Evolutionary conservation across 2,329 filamentous ascomycete species (phyloP), one percentile per base, ranked within the genome.

Genomic region (Colletotrichum paranaense): DNA sequence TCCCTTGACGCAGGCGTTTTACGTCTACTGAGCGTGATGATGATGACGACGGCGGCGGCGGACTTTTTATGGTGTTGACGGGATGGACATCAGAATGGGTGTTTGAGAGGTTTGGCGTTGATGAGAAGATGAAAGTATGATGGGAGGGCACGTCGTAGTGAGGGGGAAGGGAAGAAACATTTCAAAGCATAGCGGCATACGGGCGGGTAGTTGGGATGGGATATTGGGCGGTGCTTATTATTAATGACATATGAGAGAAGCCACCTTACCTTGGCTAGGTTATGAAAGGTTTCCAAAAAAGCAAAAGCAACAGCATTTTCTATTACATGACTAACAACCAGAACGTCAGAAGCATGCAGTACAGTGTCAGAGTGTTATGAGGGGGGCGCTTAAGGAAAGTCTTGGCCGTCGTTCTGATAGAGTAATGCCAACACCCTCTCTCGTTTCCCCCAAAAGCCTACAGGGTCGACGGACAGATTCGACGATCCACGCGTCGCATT

Each of bases 1-100:
- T 82, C 95, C 95, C 7, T 85, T 98, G 80, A 91, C 93, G 72
- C 95, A 97, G 85, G 86, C 84, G 16, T 95, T 90, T 80, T 97
- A 92, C 82, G 90, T 95, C 64, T 97, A 93, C 81, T 97, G 80
- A 83, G 55, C 7, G 19, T 14, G 46, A 22, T 19, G 53, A 22
- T 8, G 28, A 12, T 8, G 9, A 42, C 5, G 28, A 12, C 6
- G 8, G 30, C 14, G 7, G 24, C 11, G 9, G 38, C 32, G 32
- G 9, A 32, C 6, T 30, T 16, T 42, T 22, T 22, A 5, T 14
- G 12, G 24, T 22, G 8, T 19, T 5, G 26, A 35, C 5, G 16
- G 59, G 53, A 32, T n/a, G 46, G 22, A 55, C 8, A 11, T 5
- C 16, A 78, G 62, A 79, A 80, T 75, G 78, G 79, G 7, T 58